These are phyloP conservation scores for Lasiodiplodia gonubiensis DNA, from an alignment of 2,329 filamentous ascomycete genomes.

Conservation along the genomic window DNA sequence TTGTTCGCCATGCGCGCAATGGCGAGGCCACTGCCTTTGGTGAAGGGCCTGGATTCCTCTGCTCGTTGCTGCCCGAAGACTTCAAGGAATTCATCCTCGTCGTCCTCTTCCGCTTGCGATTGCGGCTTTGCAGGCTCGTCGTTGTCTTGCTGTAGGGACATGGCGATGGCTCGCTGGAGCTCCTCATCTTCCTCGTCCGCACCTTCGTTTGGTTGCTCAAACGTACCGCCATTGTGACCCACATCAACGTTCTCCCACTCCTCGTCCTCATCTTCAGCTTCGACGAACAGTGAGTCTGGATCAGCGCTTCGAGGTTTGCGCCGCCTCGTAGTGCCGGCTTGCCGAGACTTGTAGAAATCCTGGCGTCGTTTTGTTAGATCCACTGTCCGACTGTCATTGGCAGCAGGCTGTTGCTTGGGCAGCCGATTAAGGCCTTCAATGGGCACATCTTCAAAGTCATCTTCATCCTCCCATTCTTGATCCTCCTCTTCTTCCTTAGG, in stretches of 20 bases:
- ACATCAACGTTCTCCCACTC: conserved; percentile 48
- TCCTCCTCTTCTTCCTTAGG: conserved; percentile 60
- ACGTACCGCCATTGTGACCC: conserved; percentile 62
- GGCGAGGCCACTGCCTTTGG: conserved; percentile 57
- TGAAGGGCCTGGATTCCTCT: conserved; percentile 51
- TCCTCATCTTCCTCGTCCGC: conserved; percentile 72
- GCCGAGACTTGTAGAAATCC: conserved; percentile 52
- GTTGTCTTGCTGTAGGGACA: conserved; percentile 72
- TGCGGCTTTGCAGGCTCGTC: conserved; percentile 55
- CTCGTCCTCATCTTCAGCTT: conserved; percentile 47
- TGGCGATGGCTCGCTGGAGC: conserved; percentile 78
- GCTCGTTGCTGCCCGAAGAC: conserved; percentile 54
- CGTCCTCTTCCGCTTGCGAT: conserved; percentile 41
- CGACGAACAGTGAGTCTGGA: conserved; percentile 31
- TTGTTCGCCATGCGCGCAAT: conserved; percentile 79
- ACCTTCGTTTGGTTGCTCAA: conserved; percentile 54
- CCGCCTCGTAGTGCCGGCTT: conserved; percentile 31
- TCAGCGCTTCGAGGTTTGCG: conserved; percentile 31
- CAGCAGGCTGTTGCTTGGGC: conserved; percentile 62
- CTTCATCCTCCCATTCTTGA: conserved; percentile 71
- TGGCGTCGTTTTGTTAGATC: conserved; percentile 53
- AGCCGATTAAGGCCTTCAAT: conserved; percentile 88
- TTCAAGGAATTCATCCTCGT: conserved; percentile 51
- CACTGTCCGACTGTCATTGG: conserved; percentile 42
- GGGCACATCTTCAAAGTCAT: conserved; percentile 90